Percentiles rank a stretch among this genome's conserved stretches.
These are phyloP conservation scores for Venturia pyrina DNA, from an alignment of 2,329 filamentous ascomycete genomes.

Conservation along the genomic window DNA sequence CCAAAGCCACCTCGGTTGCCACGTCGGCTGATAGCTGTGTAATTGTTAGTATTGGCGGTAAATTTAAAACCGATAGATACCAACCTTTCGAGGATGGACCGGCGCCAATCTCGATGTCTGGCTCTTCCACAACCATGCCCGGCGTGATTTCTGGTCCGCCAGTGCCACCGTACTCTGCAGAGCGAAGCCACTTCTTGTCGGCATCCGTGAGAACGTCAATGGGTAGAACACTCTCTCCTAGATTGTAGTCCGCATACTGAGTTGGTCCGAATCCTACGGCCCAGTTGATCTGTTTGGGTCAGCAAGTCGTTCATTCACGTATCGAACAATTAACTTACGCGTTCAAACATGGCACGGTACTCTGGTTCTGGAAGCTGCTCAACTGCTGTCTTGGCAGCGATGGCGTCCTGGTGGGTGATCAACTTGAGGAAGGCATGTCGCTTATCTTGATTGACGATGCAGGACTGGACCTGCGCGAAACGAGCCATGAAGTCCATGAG, in stretches of 20 bases:
- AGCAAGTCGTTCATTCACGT: slow-evolving; percentile 17
- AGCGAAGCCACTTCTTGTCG: slow-evolving; percentile 94
- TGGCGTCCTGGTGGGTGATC: slow-evolving; percentile 77
- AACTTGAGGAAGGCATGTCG: slow-evolving; percentile 99
- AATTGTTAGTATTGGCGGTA: slow-evolving; percentile 19
- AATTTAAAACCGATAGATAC: slow-evolving; percentile 1
- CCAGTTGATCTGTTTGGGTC: slow-evolving; percentile 65
- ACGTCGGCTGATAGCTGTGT: slow-evolving; percentile 15
- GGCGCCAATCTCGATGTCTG: slow-evolving; percentile 95
- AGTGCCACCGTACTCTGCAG: slow-evolving; percentile 84
- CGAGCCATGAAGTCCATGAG: slow-evolving; percentile 69
- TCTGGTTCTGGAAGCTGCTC: slow-evolving; percentile 66
- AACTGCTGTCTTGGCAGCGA: slow-evolving; percentile 77
- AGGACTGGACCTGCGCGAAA: slow-evolving; percentile 86
- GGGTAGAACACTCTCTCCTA: slow-evolving; percentile 85
- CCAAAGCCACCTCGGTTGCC: not conserved
- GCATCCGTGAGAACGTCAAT: slow-evolving; percentile 89
- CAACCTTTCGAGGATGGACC: slow-evolving; percentile 87
- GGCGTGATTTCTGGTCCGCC: slow-evolving; percentile 71
- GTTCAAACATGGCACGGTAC: slow-evolving; percentile 11
- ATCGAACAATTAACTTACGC: slow-evolving; percentile 5
- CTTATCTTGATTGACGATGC: slow-evolving; percentile 97
- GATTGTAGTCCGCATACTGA: slow-evolving; percentile 93
- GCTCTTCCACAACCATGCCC: slow-evolving; percentile 88
- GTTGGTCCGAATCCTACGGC: slow-evolving; percentile 94